phyloP scores from a whole-genome alignment of 169 alveolate genomes.

The Eimeria necatrix region DNA sequence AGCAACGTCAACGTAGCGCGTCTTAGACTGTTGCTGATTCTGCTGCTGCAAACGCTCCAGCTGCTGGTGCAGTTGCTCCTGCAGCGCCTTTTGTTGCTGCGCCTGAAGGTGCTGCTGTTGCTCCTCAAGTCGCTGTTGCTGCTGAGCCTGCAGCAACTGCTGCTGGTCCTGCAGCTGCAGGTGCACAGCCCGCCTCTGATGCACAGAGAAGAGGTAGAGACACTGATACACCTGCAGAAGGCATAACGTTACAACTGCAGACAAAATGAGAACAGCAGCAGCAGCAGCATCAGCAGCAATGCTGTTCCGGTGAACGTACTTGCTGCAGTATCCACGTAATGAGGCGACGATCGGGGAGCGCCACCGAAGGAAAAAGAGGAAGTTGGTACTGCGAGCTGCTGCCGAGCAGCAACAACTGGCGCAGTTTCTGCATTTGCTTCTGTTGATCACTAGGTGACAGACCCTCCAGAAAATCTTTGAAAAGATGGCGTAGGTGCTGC shows the following conservation, averaged over 20 bases:
- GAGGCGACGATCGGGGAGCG: constrained; percentile 47
- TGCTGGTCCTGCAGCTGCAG: constrained; percentile 43
- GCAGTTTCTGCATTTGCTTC: constrained; percentile 62
- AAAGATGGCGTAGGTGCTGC: constrained; percentile 33
- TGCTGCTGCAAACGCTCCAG: constrained; percentile 40
- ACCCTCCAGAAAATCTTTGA: constrained; percentile 17
- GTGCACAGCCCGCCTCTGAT: background rate
- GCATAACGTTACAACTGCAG: background rate
- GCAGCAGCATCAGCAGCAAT: constrained; percentile 20
- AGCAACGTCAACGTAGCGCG: constrained; percentile 47
- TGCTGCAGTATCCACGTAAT: constrained; percentile 53
- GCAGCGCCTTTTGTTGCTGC: constrained; percentile 41
- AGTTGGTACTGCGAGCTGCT: constrained; percentile 38
- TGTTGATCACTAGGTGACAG: constrained; percentile 31
- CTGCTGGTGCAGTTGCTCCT: constrained; percentile 42
- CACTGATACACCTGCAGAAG: constrained; percentile 33
- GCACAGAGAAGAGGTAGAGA: constrained; percentile 28
- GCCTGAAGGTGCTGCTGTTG: constrained; percentile 28
- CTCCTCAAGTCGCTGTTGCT: background rate
- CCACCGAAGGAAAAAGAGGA: constrained; percentile 26
- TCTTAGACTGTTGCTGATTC: constrained; percentile 26
- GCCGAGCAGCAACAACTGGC: constrained; percentile 44
- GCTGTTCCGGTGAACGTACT: background rate
- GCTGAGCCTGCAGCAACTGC: constrained; percentile 8
- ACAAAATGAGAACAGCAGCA: background rate